A percentile compares a stretch with the other conserved stretches of the same genome.
phyloP scores from a whole-genome alignment of 129 eudicot species.

The Ambrosia trifida region DNA sequence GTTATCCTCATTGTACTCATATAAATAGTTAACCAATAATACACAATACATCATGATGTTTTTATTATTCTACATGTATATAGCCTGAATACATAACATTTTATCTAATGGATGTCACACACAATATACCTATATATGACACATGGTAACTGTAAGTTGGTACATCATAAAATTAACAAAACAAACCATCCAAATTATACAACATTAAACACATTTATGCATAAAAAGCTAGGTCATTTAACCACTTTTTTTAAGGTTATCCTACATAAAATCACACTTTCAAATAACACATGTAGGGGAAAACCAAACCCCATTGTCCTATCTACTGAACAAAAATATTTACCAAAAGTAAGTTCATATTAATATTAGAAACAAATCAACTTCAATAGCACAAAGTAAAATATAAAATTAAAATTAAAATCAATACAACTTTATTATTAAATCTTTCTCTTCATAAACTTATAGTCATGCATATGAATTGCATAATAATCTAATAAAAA shows the following conservation, averaged over 20 bases:
- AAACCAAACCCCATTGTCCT: constrained; percentile 16
- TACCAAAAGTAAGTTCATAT: constrained; percentile 17
- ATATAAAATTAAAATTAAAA: background rate
- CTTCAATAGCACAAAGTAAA: constrained; percentile 1
- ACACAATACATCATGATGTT: too few relatives aligned
- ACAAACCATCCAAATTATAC: constrained; percentile 1
- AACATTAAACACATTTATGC: background rate
- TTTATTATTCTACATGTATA: too few relatives aligned
- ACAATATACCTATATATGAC: background rate
- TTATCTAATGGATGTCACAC: background rate
- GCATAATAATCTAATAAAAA: background rate
- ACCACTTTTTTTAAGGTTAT: constrained; percentile 24
- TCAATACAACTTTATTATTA: background rate
- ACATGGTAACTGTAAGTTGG: background rate
- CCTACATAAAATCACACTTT: constrained; percentile 40
- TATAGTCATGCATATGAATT: constrained; percentile 15
- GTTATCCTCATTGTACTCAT: too few relatives aligned
- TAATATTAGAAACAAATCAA: constrained; percentile 22
- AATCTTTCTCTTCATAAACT: constrained; percentile 14
- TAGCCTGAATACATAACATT: background rate
- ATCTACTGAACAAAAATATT: constrained; percentile 8
- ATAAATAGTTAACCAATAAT: too few relatives aligned
- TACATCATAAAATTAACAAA: background rate
- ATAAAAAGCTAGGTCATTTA: constrained; percentile 1
- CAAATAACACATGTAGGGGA: constrained; percentile 33